Conservation (phyloP, 768 basidiomycete genomes). For the Auricularia sp. region DNA sequence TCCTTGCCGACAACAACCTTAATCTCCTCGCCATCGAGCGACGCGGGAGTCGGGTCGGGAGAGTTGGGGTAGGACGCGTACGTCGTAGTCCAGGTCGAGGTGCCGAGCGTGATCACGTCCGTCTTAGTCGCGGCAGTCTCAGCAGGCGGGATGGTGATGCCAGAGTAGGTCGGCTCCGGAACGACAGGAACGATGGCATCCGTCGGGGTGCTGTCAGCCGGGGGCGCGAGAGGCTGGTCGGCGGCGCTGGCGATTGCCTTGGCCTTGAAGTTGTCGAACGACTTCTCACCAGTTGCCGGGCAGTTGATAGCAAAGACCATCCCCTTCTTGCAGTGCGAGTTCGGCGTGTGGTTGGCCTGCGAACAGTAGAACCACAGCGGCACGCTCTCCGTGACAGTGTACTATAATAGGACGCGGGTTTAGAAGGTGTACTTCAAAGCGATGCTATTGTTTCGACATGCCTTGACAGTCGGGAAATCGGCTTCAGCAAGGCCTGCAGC, state of each 20-base stretch:
- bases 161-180: constrained; percentile 24
- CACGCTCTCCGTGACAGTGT: constrained; percentile 28
- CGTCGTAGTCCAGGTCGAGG: constrained; percentile 44
- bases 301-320: constrained; percentile 65
- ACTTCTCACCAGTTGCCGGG: constrained; percentile 45
- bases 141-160: constrained; percentile 43
- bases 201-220: constrained; percentile 16
- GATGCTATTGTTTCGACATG: constrained; percentile 15
- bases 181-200: constrained; percentile 11
- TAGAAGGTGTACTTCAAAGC: neutral
- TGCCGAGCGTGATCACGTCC: constrained; percentile 27
- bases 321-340: constrained; percentile 49
- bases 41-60: constrained; percentile 43
- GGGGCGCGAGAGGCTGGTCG: constrained; percentile 15
- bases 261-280: constrained; percentile 51
- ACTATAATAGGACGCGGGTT: neutral
- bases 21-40: constrained; percentile 37
- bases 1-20: constrained; percentile 41
- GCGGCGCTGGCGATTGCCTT: constrained; percentile 47
- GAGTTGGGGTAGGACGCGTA: constrained; percentile 48
- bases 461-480: constrained; percentile 36
- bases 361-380: constrained; percentile 28
- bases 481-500: constrained; percentile 38
- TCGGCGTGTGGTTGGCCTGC: constrained; percentile 40
- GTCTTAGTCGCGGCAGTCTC: constrained; percentile 35